Evolutionary conservation across 495 filamentous ascomycete species (phyloP), one percentile per base, ranked within the genome.

Genomic region (Chaetomium cochliodes): DNA sequence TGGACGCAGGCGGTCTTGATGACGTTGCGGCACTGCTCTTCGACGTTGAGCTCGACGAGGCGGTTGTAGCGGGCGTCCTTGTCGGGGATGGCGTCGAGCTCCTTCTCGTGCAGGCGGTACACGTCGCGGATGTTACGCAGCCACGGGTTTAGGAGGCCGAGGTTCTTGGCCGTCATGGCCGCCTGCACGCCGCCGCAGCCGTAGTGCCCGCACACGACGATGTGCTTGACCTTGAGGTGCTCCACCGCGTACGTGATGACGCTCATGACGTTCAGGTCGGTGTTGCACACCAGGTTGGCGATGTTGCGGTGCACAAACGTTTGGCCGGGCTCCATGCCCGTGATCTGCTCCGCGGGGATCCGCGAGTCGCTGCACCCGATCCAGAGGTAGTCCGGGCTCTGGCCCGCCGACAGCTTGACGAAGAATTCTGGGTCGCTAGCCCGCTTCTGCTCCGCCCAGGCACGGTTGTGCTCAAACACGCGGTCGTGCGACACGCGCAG

Each of bases 241-340:
- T 76, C 70, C 9, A 87, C 84, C 30, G 85, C 85, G 70, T 86
- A 88, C 55, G 85, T 79, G 66, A 88, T 84, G 66, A 86, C 85
- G 74, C 79, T 82, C 79, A 88, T 84, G 58, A 81, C 82, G 72
- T 84, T 85, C 42, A 86, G 78, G 60, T 86, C 84, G 50, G 78
- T 84, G 71, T 80, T 82, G 72, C 80, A 79, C 50, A 87, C 81
- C 53, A 88, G 71, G 77, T 87, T 87, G 63, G 85, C 85, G 66
- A 88, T 87, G 79, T 87, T 87, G 70, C 85, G 80, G 73, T 87
- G 85, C 58, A 86, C 79, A 69, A 87, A 87, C 59, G 81, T 80
- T 58, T 87, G 84, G 54, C 85, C 85, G 49, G 85, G 81, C 39
- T 78, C 72, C n/a, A 87, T 74, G 44, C 85, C 85, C 28, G 83